Evolutionary conservation across 805 yeast species (phyloP), one percentile per base, ranked within the genome.

Genomic region (Candida andamanensis): DNA sequence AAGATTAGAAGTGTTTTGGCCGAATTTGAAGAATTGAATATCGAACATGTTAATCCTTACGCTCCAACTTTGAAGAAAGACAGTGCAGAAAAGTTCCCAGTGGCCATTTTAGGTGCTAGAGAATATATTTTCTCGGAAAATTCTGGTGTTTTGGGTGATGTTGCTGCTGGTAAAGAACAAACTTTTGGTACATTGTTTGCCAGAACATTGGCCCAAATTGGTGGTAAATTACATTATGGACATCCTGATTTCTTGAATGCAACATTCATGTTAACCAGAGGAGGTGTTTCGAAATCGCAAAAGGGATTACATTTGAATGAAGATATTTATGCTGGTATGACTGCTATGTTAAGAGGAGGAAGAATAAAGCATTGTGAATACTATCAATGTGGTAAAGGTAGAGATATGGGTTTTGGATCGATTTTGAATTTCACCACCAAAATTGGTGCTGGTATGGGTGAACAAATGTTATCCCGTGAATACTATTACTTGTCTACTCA

Each of bases 361-460:
- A 60, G 85, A 44, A 83, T 84, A 44, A 80, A 81, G 49, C 92
- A 84, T 49, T 79, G 85, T 53, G 94, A 84, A 53, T 84, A 82
- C 55, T 71, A 75, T 43, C 94, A 84, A 49, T 84, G 94, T 60
- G 94, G 94, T 37, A 84, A 84, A 54, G 94, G 94, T 26, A 68
- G 94, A 53, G 92, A 84, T 62, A 67, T 84, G 49, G 92, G 94
- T 4, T 83, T 84, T 56, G 84, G 85, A 3, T 82, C 92, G 2
- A 83, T 84, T 49, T 69, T 81, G 56, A 83, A 81, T 54, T 84
- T 84, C 58, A 81, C 85, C 5, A 80, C 90, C 15, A 84, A 84
- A 50, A 83, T 84, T 55, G 94, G 94, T 28, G 85, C 92, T 33
- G 94, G 92, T 37, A 84, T 84, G 94, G 90, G 92, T 29, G 94